Conservation (phyloP, 2,329 filamentous ascomycete genomes). For the Colletotrichum limetticola region DNA sequence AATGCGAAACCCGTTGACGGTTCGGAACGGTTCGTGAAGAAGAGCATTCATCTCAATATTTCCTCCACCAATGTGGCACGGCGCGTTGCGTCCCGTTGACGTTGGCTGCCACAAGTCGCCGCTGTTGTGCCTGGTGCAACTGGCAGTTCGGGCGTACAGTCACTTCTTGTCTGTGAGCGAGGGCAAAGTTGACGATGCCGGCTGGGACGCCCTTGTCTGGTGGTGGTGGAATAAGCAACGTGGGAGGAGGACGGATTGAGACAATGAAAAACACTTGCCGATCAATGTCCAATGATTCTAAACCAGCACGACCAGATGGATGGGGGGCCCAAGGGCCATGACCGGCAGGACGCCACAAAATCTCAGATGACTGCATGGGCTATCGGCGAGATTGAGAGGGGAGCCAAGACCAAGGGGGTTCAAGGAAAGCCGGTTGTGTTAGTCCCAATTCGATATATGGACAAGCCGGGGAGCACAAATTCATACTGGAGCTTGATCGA, state of each 20-base stretch:
- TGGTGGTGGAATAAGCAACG: slow-evolving; percentile 27
- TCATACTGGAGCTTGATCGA: slow-evolving; percentile 24
- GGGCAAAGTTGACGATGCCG: slow-evolving; percentile 1
- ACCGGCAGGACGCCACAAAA: slow-evolving; percentile 23
- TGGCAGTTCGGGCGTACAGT: neutral
- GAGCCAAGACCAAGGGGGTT: neutral
- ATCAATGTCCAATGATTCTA: slow-evolving; percentile 17
- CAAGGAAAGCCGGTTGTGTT: neutral
- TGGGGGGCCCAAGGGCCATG: slow-evolving; percentile 10
- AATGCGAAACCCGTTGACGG: neutral
- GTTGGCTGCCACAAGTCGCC: slow-evolving; percentile 25
- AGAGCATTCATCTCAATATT: neutral
- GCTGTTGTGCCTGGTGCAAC: slow-evolving; percentile 25
- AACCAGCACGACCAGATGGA: slow-evolving; percentile 8
- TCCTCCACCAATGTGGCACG: neutral
- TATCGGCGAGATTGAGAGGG: neutral
- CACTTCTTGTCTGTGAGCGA: neutral
- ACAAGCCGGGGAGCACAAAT: slow-evolving; percentile 20
- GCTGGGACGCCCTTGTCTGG: slow-evolving; percentile 6
- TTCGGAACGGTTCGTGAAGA: neutral
- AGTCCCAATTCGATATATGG: slow-evolving; percentile 25
- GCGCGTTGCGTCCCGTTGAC: slow-evolving; percentile 4
- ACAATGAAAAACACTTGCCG: slow-evolving; percentile 20
- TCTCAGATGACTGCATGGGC: slow-evolving; percentile 28
- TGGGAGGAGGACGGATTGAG: slow-evolving; percentile 10